These are phyloP conservation scores for Penicillium freii DNA, from an alignment of 2,329 filamentous ascomycete genomes.

Conservation along the genomic window DNA sequence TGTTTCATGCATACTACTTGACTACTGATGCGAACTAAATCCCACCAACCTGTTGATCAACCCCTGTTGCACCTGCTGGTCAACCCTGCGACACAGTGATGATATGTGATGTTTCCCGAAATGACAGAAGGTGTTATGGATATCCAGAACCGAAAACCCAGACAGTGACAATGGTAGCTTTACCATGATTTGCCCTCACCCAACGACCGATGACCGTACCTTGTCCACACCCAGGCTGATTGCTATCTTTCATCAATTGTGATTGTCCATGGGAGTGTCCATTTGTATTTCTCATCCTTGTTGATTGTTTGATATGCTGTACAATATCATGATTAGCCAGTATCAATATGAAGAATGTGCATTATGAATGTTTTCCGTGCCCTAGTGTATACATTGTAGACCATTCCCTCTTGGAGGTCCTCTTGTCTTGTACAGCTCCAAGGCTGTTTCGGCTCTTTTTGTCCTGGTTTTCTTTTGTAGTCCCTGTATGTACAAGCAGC, in stretches of 20 bases:
- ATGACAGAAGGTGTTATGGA: neutral
- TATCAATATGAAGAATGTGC: slow-evolving; percentile 10
- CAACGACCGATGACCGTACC: neutral
- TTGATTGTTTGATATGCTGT: slow-evolving; percentile 7
- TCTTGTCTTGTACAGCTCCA: neutral
- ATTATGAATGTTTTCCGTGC: neutral
- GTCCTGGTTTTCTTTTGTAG: neutral
- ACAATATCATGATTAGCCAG: slow-evolving; percentile 10
- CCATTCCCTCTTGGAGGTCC: too few relatives aligned
- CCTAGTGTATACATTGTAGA: too few relatives aligned
- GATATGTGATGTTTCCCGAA: neutral
- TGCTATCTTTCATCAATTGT: neutral
- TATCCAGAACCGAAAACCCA: neutral
- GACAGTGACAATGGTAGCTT: neutral
- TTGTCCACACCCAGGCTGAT: neutral
- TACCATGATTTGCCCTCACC: neutral
- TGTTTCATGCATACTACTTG: slow-evolving; percentile 36
- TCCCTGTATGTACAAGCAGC: neutral
- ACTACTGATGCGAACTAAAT: slow-evolving; percentile 26
- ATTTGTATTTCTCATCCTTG: slow-evolving; percentile 5
- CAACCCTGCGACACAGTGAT: neutral
- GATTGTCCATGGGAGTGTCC: neutral
- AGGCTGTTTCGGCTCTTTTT: neutral
- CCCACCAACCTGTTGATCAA: neutral
- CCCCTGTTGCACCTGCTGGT: neutral